Evolutionary conservation across 139 green algal genomes (phyloP), one percentile per base, ranked within the genome.

Genomic region (Volvox reticuliferus): DNA sequence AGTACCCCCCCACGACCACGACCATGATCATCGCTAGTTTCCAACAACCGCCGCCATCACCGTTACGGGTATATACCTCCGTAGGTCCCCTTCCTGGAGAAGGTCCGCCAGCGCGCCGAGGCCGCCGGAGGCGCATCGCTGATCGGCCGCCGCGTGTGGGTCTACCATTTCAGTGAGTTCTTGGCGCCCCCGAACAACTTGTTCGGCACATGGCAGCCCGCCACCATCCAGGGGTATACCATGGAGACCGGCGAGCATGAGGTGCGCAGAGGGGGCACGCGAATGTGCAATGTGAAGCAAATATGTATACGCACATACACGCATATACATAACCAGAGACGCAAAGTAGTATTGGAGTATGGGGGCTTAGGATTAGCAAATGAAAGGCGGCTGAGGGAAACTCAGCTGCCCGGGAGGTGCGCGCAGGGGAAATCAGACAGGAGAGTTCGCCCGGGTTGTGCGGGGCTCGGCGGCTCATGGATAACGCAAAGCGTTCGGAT

Each of bases 81-180:
- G 35, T 67, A 79, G 82, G 13, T n/a, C 9, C 37, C 65, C 24
- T 80, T 69, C 67, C 83, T 81, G 35, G 67, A 89, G 19, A 1
- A 6, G 14, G 44, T 89, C 67, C 67, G 83, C 18, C 9, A n/a
- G 35, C 65, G 83, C 12, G 83, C 61, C 1, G 67, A 68, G 83
- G 85, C 21, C 21, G 85, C 37, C 37, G 85, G 85, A 20, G 85
- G 85, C 69, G 28, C n/a, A 21, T 14, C 28, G 16, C 85, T 82
- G 37, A 12, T 71, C n/a, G 85, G 85, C 16, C 85, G 85, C 69
- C 69, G 69, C 36, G 14, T 68, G 22, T 82, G 44, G 65, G 69
- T 89, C 28, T 89, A 89, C 85, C 85, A 89, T 37, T 89, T 82
- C 28, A 81, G 69, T 28, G 85, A 89, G 26, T 55, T 73, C 26